phyloP scores from a whole-genome alignment of 345 rosid genomes.

The Hevea brasiliensis region DNA sequence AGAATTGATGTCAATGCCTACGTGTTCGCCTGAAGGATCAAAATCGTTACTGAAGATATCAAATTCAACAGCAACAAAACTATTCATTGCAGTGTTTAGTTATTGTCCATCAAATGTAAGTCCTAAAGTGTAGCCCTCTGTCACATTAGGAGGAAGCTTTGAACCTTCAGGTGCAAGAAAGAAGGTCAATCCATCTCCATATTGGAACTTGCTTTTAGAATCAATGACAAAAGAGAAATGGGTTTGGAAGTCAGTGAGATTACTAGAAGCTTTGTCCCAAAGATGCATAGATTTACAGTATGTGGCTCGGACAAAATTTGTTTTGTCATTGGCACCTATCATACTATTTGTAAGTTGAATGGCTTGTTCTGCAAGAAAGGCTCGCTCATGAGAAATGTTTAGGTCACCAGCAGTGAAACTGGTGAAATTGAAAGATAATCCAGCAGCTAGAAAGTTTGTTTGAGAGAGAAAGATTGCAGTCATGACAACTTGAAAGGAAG shows the following conservation, averaged over 20 bases:
- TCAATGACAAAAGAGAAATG: slow-evolving; percentile 43
- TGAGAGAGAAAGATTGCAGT: neutral
- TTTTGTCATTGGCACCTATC: slow-evolving; percentile 5
- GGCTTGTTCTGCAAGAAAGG: slow-evolving; percentile 18
- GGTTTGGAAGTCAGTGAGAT: slow-evolving; percentile 49
- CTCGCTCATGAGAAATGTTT: slow-evolving; percentile 39
- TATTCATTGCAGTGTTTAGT: slow-evolving; percentile 18
- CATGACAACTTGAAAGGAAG: no score
- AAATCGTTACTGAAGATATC: slow-evolving; percentile 39
- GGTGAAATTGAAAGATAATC: slow-evolving; percentile 35
- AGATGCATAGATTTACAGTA: slow-evolving; percentile 37
- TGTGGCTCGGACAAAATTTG: slow-evolving; percentile 48
- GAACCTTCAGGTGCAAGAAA: slow-evolving; percentile 47
- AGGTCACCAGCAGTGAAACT: slow-evolving; percentile 24
- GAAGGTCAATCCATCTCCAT: slow-evolving; percentile 55
- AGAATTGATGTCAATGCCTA: slow-evolving; percentile 55
- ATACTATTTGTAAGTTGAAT: slow-evolving; percentile 46
- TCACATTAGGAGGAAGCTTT: slow-evolving; percentile 34
- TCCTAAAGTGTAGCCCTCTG: neutral
- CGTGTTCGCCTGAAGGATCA: slow-evolving; percentile 49
- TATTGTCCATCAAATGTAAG: slow-evolving; percentile 29
- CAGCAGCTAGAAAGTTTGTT: neutral
- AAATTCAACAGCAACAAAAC: slow-evolving; percentile 53
- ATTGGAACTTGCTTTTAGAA: neutral
- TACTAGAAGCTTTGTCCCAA: slow-evolving; percentile 40